phyloP scores from a whole-genome alignment of 306 rosid species.

The Fagus crenata region DNA sequence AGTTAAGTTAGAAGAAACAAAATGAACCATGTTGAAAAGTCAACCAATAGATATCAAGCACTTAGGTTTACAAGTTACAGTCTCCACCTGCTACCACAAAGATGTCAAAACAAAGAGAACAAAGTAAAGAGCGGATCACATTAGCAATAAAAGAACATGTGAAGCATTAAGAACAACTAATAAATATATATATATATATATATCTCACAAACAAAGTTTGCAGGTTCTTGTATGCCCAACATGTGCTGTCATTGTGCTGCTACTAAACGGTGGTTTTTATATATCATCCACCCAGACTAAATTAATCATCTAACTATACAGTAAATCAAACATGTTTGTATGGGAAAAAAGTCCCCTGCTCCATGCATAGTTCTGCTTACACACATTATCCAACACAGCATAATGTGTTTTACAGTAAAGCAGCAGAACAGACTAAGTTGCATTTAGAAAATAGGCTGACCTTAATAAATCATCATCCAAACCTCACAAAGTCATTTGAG shows the following conservation, averaged over 20 bases:
- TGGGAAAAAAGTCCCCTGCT: conserved; percentile 3
- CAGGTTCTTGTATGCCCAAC: neutral
- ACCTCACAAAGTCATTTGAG: conserved; percentile 10
- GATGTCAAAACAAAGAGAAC: neutral
- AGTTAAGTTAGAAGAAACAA: conserved; percentile 30
- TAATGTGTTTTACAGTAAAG: neutral
- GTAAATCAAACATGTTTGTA: conserved; percentile 19
- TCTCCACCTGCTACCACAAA: conserved; percentile 21
- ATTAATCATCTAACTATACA: conserved; percentile 15
- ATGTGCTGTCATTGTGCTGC: neutral
- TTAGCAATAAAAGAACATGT: neutral
- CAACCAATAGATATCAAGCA: conserved; percentile 14
- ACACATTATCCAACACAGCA: conserved; percentile 7
- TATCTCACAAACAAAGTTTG: no score
- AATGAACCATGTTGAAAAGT: conserved; percentile 16
- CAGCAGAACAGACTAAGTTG: neutral
- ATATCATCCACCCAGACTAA: neutral
- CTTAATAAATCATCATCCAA: conserved; percentile 7
- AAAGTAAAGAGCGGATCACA: conserved; percentile 13
- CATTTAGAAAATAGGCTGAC: conserved; percentile 10
- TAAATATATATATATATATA: no score
- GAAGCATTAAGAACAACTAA: neutral
- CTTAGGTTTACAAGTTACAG: conserved; percentile 15
- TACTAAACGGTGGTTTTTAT: neutral
- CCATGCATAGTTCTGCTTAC: conserved; percentile 14